Evolutionary conservation across 306 rosid species (phyloP), one percentile per base, ranked within the genome.

Genomic region (Glycine soja): DNA sequence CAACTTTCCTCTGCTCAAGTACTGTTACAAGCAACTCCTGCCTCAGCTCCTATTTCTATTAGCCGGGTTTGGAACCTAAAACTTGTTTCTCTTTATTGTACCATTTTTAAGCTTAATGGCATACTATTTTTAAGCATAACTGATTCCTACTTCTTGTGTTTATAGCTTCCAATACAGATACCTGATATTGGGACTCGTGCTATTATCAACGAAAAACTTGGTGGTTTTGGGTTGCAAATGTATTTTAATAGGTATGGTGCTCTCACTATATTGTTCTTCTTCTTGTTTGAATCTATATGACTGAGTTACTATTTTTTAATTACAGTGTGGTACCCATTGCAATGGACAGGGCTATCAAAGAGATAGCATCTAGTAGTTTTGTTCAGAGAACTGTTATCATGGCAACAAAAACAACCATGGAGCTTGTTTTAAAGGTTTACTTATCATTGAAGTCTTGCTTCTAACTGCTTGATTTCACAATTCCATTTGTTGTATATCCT

Each of bases 361-460:
- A 96, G 69, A 96, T 93, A 38, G 97, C 92, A 78, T 14, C 91
- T 71, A 84, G 93, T 65, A 92, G 93, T 38, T 38, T 38, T 71
- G 97, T 96, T 82, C 97, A 93, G 87, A 98, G 99, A 24, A 93
- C 94, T 83, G 98, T 93, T 77, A 93, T 98, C 75, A 96, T 96
- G 80, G 99, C 98, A 43, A 92, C 99, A 56, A 97, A 96, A 85
- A 96, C 99, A 38, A 93, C 99, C 7, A 96, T 92, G 84, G 99
- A 93, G 76, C 97, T 96, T 83, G 98, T 96, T 82, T 88, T 93
- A 82, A 96, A 96, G 98, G 99, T 96, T 75, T 72, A 74, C 42
- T 67, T 75, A 72, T 72, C 54, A 67, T 24, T 69, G 73, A 47
- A 66, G 34, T 62, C 67, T 10, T 61, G 75, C 30, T 19, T 56